Conservation (phyloP, 164 flowering plant species). For the Echeveria elegans region DNA sequence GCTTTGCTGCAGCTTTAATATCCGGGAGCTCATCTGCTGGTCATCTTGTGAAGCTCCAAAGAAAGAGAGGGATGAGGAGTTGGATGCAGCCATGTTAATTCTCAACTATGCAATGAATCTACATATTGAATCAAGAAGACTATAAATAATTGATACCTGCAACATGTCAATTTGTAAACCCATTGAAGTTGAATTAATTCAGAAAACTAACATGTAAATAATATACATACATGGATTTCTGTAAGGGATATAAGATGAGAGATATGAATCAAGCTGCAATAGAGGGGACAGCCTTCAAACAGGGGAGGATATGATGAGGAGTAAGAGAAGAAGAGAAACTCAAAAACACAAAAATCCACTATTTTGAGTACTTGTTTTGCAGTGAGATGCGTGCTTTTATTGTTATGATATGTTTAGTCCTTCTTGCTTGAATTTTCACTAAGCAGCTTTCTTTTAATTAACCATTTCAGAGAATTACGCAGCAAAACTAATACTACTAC, state of each 20-base stretch:
- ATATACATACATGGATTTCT: background rate
- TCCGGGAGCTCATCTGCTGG: background rate
- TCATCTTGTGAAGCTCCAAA: slow-evolving; percentile 3
- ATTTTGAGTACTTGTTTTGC: background rate
- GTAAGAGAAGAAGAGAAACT: background rate
- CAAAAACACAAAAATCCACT: background rate
- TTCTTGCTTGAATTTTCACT: no score
- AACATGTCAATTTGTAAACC: background rate
- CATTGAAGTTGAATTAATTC: background rate
- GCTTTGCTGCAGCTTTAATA: slow-evolving; percentile 19
- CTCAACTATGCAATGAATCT: background rate
- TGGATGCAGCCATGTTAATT: slow-evolving; percentile 5
- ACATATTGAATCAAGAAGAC: background rate
- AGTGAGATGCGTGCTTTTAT: background rate
- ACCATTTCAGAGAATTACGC: no score
- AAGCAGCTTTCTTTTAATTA: no score
- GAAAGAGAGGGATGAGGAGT: slow-evolving; percentile 7
- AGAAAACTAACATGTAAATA: background rate
- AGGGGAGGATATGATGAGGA: background rate
- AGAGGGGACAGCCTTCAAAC: background rate
- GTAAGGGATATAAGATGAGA: background rate
- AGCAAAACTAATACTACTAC: no score
- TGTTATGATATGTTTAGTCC: background rate
- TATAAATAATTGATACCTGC: background rate
- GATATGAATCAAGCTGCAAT: background rate